Evolutionary conservation across 106 monocot species (phyloP).

Genomic region (Platanthera guangdongensis): DNA sequence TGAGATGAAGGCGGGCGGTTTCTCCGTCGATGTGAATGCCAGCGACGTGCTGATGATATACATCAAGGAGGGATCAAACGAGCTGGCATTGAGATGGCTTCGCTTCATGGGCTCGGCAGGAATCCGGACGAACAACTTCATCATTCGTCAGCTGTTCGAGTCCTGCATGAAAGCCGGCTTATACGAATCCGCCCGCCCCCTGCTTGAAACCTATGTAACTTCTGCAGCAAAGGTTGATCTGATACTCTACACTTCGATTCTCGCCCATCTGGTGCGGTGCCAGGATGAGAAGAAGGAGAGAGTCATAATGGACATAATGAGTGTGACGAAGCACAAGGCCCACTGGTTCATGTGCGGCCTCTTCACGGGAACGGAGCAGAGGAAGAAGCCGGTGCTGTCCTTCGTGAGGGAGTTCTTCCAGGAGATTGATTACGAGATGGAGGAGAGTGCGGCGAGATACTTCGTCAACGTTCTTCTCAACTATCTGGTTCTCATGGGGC

Average conservation of each 20-base stretch:
- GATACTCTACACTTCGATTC: constrained; percentile 86
- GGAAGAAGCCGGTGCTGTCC: constrained; percentile 71
- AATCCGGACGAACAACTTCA: constrained; percentile 84
- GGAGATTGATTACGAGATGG: constrained; percentile 68
- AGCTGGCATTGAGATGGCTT: constrained; percentile 75
- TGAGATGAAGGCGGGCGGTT: constrained; percentile 85
- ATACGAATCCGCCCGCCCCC: constrained; percentile 61
- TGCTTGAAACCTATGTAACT: constrained; percentile 71
- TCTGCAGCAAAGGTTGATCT: constrained; percentile 77
- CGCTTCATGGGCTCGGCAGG: constrained; percentile 89
- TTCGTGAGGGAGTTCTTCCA: constrained; percentile 97
- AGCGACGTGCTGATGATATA: constrained; percentile 95
- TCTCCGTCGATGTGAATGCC: constrained; percentile 78
- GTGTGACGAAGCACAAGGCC: constrained; percentile 64
- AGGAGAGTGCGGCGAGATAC: constrained; percentile 76
- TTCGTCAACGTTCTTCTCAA: constrained; percentile 93
- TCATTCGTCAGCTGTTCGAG: constrained; percentile 82
- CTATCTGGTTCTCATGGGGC: constrained; percentile 92
- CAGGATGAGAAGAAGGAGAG: constrained; percentile 75
- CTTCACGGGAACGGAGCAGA: constrained; percentile 84
- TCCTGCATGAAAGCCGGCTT: constrained; percentile 74
- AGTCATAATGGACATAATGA: constrained; percentile 71
- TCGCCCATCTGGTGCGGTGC: constrained; percentile 80
- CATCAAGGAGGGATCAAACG: constrained; percentile 78
- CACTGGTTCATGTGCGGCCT: constrained; percentile 85